Evolutionary conservation across 345 rosid species (phyloP).

Genomic region (Eucalyptus urophylla): DNA sequence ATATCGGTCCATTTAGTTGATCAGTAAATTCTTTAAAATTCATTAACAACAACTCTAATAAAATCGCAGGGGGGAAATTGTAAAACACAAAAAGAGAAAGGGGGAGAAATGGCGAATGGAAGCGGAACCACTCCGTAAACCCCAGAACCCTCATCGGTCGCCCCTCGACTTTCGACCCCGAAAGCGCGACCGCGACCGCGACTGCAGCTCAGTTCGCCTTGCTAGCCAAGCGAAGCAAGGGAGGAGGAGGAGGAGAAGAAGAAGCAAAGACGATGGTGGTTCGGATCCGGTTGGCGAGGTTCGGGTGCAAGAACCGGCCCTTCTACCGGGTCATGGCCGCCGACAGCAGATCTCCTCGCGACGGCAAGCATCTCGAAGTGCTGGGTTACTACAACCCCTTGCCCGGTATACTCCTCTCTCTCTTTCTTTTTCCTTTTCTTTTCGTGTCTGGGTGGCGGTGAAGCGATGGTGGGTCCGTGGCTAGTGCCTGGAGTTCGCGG

Average conservation of each 20-base stretch:
- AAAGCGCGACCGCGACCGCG: too few species aligned
- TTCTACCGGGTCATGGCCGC: slow-evolving; percentile 80
- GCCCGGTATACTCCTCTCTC: slow-evolving; percentile 26
- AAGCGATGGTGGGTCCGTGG: not conserved
- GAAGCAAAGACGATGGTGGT: slow-evolving; percentile 36
- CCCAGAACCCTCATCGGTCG: too few species aligned
- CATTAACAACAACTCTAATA: too few species aligned
- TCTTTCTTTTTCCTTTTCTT: not conserved
- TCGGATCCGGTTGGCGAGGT: slow-evolving; percentile 62
- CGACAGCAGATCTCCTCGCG: slow-evolving; percentile 78
- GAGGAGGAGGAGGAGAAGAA: not conserved
- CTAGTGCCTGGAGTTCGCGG: not conserved
- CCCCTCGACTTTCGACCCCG: too few species aligned
- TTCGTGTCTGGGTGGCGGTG: not conserved
- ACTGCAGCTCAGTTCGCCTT: too few species aligned
- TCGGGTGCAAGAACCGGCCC: slow-evolving; percentile 45
- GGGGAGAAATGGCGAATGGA: not conserved
- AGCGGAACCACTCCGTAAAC: not conserved
- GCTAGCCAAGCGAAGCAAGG: not conserved
- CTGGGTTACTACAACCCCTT: slow-evolving; percentile 78
- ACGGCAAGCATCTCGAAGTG: slow-evolving; percentile 82
- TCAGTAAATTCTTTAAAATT: too few species aligned
- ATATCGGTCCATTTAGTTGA: not conserved
- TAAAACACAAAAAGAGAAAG: not conserved
- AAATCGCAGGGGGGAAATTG: not conserved